Conservation (phyloP, 176 grass and related monocot species). For the Areca catechu region DNA sequence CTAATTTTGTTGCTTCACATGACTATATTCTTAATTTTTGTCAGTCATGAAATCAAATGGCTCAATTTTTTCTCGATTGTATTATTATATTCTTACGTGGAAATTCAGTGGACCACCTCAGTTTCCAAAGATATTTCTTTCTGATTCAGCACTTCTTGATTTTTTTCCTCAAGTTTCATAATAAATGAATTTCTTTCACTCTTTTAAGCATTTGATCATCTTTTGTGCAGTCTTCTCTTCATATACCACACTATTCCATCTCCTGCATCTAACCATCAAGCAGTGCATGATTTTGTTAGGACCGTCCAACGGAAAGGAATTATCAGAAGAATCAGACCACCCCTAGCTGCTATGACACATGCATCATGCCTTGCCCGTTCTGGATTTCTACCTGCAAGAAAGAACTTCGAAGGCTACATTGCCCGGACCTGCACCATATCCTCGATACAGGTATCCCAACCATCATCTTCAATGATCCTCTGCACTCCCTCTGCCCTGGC, state of each 20-base stretch:
- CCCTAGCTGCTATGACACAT: conserved; percentile 16
- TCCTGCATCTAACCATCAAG: conserved; percentile 39
- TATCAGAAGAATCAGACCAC: neutral
- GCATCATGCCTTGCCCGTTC: conserved; percentile 16
- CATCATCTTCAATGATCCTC: conserved; percentile 31
- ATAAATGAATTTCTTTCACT: conserved; percentile 7
- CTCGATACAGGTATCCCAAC: conserved; percentile 31
- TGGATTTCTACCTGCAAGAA: conserved; percentile 41
- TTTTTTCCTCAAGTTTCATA: conserved; percentile 15
- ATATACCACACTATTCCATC: conserved; percentile 5
- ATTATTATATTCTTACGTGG: no score
- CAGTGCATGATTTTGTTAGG: conserved; percentile 54
- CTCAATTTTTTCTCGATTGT: no score
- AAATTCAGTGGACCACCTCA: no score
- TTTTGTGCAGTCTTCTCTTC: neutral
- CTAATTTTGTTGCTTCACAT: neutral
- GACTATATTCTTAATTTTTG: no score
- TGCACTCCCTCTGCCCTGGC: conserved; percentile 33
- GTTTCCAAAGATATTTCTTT: conserved; percentile 5
- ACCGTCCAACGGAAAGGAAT: conserved; percentile 23
- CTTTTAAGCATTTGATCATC: conserved; percentile 3
- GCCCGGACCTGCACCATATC: conserved; percentile 56
- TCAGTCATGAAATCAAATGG: no score
- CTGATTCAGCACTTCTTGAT: conserved; percentile 19
- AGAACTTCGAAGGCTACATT: conserved; percentile 64